These are phyloP conservation scores for Maudiozyma serrabonitensis DNA, from an alignment of 805 yeast genomes.

Conservation along the genomic window DNA sequence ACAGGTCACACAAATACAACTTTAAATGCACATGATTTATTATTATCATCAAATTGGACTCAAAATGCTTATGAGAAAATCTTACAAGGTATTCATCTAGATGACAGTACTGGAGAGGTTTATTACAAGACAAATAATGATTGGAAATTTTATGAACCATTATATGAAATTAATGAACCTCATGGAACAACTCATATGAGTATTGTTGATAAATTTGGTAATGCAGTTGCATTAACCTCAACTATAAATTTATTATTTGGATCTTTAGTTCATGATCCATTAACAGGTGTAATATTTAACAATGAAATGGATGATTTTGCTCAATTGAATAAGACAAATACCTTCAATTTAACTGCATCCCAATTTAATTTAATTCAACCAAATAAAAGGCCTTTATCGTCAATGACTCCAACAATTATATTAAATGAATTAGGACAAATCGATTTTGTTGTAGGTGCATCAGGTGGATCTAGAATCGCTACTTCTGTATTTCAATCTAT, in stretches of 20 bases:
- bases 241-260: conserved; percentile 84
- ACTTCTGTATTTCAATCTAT: conserved; percentile 79
- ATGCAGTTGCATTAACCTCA: conserved; percentile 81
- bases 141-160: conserved; percentile 73
- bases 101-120: neutral
- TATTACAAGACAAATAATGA: conserved; percentile 39
- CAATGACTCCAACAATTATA: conserved; percentile 69
- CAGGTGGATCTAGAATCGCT: conserved; percentile 85
- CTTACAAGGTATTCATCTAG: conserved; percentile 31
- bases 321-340: conserved; percentile 55
- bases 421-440: conserved; percentile 38
- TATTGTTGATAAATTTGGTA: conserved; percentile 60
- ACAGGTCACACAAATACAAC: neutral
- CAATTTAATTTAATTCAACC: conserved; percentile 69
- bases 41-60: conserved; percentile 50
- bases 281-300: conserved; percentile 75
- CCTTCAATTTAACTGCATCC: conserved; percentile 76
- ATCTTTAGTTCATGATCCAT: conserved; percentile 66
- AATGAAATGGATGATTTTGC: conserved; percentile 95
- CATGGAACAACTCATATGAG: conserved; percentile 89
- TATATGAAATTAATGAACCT: conserved; percentile 66
- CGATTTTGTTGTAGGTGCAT: conserved; percentile 75
- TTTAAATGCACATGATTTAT: too few relatives aligned
- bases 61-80: conserved; percentile 40
- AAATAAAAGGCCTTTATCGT: conserved; percentile 72